A percentile compares a stretch with the other conserved stretches of the same genome.
Evolutionary conservation across 768 basidiomycete genomes (phyloP).

Genomic region (Russula abietina): DNA sequence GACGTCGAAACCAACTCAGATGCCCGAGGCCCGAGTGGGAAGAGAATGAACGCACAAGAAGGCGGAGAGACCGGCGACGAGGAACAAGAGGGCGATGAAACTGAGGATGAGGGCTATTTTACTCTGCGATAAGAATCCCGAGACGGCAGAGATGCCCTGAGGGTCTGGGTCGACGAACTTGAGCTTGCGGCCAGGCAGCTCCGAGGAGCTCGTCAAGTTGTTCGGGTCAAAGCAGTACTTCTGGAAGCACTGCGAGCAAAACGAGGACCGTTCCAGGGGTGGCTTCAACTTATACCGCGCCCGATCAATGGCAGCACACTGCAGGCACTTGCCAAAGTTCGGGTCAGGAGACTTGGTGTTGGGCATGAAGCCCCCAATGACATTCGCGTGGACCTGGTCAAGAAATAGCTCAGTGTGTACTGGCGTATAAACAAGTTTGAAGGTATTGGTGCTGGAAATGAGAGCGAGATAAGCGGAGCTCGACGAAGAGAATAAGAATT

Average conservation of each 20-base stretch:
- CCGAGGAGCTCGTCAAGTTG: slow-evolving; percentile 24
- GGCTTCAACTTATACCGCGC: slow-evolving; percentile 24
- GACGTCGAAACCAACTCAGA: neutral
- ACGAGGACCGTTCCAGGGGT: slow-evolving; percentile 24
- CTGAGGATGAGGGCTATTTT: slow-evolving; percentile 48
- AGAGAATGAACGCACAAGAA: slow-evolving; percentile 32
- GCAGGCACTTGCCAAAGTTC: slow-evolving; percentile 58
- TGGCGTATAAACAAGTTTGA: slow-evolving; percentile 53
- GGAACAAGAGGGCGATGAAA: slow-evolving; percentile 36
- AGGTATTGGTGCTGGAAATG: slow-evolving; percentile 45
- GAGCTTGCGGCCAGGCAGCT: slow-evolving; percentile 36
- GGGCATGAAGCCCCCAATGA: slow-evolving; percentile 54
- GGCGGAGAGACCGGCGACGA: slow-evolving; percentile 36
- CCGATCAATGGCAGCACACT: slow-evolving; percentile 56
- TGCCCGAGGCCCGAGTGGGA: neutral
- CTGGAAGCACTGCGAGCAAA: slow-evolving; percentile 29
- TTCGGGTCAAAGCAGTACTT: slow-evolving; percentile 32
- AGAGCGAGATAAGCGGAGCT: slow-evolving; percentile 3
- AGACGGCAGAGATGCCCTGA: slow-evolving; percentile 40
- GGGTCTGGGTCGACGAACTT: slow-evolving; percentile 52
- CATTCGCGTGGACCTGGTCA: slow-evolving; percentile 52
- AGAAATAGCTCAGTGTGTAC: slow-evolving; percentile 53
- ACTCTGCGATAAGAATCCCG: slow-evolving; percentile 39
- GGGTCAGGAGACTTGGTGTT: slow-evolving; percentile 51
- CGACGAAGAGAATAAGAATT: neutral